Percentiles rank a stretch among this genome's conserved stretches.
Evolutionary conservation across 345 rosid species (phyloP).

Genomic region (Hevea brasiliensis): DNA sequence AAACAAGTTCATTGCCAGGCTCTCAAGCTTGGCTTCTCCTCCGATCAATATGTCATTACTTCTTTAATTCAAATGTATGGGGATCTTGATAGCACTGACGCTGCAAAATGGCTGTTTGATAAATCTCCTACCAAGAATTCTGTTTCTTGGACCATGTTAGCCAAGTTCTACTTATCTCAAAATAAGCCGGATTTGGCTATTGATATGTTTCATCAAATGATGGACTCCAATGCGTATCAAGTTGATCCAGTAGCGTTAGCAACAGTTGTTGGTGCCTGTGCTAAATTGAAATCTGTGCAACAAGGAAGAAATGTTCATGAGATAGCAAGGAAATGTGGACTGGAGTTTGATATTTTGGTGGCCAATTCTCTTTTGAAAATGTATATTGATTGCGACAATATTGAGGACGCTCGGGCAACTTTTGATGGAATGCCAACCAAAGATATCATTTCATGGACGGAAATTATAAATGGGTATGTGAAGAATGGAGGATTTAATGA

Average conservation of each 20-base stretch:
- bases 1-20: conserved; percentile 47
- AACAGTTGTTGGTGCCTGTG: conserved; percentile 44
- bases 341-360: conserved; percentile 47
- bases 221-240: conserved; percentile 14
- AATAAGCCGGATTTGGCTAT: conserved; percentile 38
- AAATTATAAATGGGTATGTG: conserved; percentile 40
- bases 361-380: conserved; percentile 51
- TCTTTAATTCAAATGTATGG: conserved; percentile 54
- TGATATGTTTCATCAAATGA: conserved; percentile 40
- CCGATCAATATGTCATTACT: conserved; percentile 38
- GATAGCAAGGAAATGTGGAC: conserved; percentile 36
- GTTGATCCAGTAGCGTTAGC: conserved; percentile 44
- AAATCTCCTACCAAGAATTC: conserved; percentile 36
- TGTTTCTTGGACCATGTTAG: conserved; percentile 46
- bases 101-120: conserved; percentile 42
- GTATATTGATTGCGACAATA: conserved; percentile 42
- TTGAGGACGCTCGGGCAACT: conserved; percentile 35
- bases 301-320: conserved; percentile 42
- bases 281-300: conserved; percentile 34
- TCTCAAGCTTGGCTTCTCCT: conserved; percentile 39
- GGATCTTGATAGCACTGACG: conserved; percentile 33
- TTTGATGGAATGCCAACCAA: conserved; percentile 41
- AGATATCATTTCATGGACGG: conserved; percentile 55
- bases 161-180: conserved; percentile 38
- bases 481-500: conserved; percentile 49